Conservation (phyloP, 805 yeast species). For the Millerozyma acaciae region DNA sequence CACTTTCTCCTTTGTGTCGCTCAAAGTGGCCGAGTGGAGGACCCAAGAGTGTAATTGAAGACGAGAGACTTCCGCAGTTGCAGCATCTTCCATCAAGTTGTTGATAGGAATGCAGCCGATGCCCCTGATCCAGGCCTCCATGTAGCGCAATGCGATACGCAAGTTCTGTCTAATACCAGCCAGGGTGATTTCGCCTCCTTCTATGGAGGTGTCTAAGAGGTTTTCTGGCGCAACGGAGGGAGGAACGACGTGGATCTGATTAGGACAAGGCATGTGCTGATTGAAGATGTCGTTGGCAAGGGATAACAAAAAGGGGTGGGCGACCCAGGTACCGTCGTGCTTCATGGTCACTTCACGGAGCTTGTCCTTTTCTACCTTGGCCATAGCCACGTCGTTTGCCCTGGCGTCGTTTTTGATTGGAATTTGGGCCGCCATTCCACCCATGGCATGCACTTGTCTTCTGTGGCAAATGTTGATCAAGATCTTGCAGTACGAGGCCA, state of each 20-base stretch:
- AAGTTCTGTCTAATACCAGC: constrained; percentile 17
- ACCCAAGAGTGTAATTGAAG: constrained; percentile 19
- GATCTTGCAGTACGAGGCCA: constrained; percentile 17
- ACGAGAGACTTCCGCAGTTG: constrained; percentile 21
- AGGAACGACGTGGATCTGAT: constrained; percentile 16
- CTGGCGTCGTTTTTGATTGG: constrained; percentile 17
- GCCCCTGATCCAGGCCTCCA: constrained; percentile 20
- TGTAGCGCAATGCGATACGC: constrained; percentile 18
- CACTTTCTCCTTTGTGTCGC: constrained; percentile 9
- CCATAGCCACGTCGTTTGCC: constrained; percentile 15
- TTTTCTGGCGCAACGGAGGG: constrained; percentile 11
- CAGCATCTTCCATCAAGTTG: constrained; percentile 21
- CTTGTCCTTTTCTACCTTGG: constrained; percentile 16
- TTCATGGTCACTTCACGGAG: constrained; percentile 19
- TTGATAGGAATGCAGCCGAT: constrained; percentile 20
- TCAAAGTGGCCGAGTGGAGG: constrained; percentile 13
- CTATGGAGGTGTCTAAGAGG: constrained; percentile 14
- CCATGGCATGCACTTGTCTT: constrained; percentile 22
- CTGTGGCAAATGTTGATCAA: constrained; percentile 18
- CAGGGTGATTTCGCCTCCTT: constrained; percentile 11
- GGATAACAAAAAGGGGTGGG: constrained; percentile 19
- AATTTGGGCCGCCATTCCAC: constrained; percentile 24
- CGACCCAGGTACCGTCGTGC: constrained; percentile 22
- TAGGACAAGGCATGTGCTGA: constrained; percentile 20
- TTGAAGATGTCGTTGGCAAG: constrained; percentile 17